Conservation (phyloP, 2,329 filamentous ascomycete species). For the Monosporascus sp. region DNA sequence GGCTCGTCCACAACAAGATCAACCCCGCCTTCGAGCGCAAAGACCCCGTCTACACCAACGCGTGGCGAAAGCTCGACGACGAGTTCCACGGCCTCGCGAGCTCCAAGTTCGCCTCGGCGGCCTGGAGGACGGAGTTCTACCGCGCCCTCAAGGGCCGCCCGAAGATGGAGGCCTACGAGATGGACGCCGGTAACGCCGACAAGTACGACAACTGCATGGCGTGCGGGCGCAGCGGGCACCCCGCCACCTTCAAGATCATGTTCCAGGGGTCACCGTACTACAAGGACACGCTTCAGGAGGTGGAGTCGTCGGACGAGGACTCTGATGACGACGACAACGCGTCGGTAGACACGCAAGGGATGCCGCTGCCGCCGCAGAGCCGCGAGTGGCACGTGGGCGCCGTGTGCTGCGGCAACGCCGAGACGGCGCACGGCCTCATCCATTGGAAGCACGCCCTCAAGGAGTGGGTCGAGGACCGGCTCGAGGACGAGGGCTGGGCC, state of each 20-base stretch:
- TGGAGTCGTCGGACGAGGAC: slow-evolving; percentile 36
- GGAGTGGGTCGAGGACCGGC: slow-evolving; percentile 61
- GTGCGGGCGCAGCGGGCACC: slow-evolving; percentile 65
- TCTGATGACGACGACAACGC: slow-evolving; percentile 26
- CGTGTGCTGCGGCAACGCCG: slow-evolving; percentile 47
- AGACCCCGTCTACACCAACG: slow-evolving; percentile 61
- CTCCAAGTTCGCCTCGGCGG: slow-evolving; percentile 67
- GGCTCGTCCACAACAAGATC: slow-evolving; percentile 76
- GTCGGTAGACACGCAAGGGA: slow-evolving; percentile 36
- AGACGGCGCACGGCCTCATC: slow-evolving; percentile 64
- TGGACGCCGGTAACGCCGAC: slow-evolving; percentile 33
- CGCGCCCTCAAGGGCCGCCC: slow-evolving; percentile 62
- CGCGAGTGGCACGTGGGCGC: slow-evolving; percentile 37
- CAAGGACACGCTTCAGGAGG: slow-evolving; percentile 58
- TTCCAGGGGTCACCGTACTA: slow-evolving; percentile 65
- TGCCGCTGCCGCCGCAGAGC: slow-evolving; percentile 27
- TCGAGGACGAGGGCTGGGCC: slow-evolving; percentile 55
- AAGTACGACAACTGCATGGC: slow-evolving; percentile 56
- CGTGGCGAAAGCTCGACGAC: slow-evolving; percentile 68
- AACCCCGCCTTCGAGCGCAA: slow-evolving; percentile 62
- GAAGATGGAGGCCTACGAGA: slow-evolving; percentile 45
- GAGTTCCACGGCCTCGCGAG: slow-evolving; percentile 63
- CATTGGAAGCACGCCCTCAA: slow-evolving; percentile 77
- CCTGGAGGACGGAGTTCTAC: slow-evolving; percentile 65
- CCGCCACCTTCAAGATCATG: slow-evolving; percentile 58